Evolutionary conservation across 225 moss, liverwort and hornwort genomes (phyloP).

Genomic region (Physcomitrium patens): DNA sequence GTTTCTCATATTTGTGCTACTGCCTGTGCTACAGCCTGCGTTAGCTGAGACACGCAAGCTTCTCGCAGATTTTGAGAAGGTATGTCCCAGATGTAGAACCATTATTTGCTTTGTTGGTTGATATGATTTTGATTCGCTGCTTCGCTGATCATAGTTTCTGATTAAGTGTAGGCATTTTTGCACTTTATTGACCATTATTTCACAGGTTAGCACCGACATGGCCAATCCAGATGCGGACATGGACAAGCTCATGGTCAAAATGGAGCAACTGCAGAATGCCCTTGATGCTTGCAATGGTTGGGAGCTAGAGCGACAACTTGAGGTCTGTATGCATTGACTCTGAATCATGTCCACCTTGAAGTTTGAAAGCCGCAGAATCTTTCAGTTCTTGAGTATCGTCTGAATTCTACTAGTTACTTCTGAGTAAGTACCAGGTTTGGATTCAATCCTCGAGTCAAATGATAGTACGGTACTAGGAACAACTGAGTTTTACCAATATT

Average conservation of each 20-base stretch:
- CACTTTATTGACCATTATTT: not conserved
- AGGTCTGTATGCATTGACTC: constrained; percentile 55
- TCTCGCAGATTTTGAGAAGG: constrained; percentile 84
- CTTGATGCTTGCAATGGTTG: constrained; percentile 96
- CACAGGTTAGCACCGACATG: constrained; percentile 92
- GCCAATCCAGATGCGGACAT: constrained; percentile 82
- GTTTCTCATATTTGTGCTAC: constrained; percentile 12
- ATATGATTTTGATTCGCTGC: not conserved
- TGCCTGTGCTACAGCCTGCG: constrained; percentile 62
- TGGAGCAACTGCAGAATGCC: constrained; percentile 89
- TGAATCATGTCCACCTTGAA: constrained; percentile 3
- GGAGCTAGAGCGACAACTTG: constrained; percentile 92
- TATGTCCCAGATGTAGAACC: constrained; percentile 26
- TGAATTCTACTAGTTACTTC: not conserved
- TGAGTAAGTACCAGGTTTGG: not conserved
- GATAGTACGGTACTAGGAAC: not conserved
- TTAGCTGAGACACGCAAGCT: constrained; percentile 78
- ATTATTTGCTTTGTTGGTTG: not conserved
- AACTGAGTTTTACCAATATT: constrained; percentile 25
- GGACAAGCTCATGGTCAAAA: constrained; percentile 90
- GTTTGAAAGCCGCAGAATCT: constrained; percentile 5
- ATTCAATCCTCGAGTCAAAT: not conserved
- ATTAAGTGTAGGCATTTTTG: not conserved
- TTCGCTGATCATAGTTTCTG: not conserved
- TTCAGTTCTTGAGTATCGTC: not conserved